Evolutionary conservation across 2,329 filamentous ascomycete genomes (phyloP), one percentile per base, ranked within the genome.

Genomic region (Exophiala sp.): DNA sequence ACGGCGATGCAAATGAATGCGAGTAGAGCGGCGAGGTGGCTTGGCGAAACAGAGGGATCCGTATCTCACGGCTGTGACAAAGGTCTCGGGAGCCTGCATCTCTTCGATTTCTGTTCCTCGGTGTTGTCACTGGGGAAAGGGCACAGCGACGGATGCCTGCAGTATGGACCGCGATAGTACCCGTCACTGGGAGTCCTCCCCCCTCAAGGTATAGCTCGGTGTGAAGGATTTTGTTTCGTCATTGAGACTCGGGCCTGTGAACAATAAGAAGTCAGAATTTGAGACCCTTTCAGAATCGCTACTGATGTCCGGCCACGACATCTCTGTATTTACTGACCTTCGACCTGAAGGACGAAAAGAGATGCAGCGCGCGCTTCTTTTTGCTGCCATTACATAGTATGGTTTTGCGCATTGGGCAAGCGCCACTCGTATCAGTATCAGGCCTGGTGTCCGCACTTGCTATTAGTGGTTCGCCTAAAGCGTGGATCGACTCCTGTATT

Each of bases 61-160:
- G 36, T 38, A 14, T 42, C 34, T 42, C 18, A 29, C 24, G 24
- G 24, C 38, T n/a, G 14, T 12, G 21, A 38, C 18, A 35, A 49
- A 42, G 52, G 52, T 54, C 54, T 54, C 50, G 43, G 47, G 46
- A 54, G 47, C 45, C 50, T 52, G 51, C 50, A 50, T 59, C 58
- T 52, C 58, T 61, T 58, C 55, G 58, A 61, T 61, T 45, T 61
- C 58, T 61, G 58, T 61, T 61, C 58, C 50, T 51, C 47, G 43
- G 39, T 40, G 41, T 45, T 18, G 44, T 59, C 56, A 59, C 35
- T 18, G 56, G 52, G 52, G 38, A 34, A 33, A 14, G 11, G 12
- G 24, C 38, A 38, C 11, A 10, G 44, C 8, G n/a, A n/a, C 50
- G 50, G 50, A 16, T 47, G 3, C 44, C 43, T 48, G 50, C 50